Evolutionary conservation across 148 eudicot genomes (phyloP).

Genomic region (Chenopodium quinoa): DNA sequence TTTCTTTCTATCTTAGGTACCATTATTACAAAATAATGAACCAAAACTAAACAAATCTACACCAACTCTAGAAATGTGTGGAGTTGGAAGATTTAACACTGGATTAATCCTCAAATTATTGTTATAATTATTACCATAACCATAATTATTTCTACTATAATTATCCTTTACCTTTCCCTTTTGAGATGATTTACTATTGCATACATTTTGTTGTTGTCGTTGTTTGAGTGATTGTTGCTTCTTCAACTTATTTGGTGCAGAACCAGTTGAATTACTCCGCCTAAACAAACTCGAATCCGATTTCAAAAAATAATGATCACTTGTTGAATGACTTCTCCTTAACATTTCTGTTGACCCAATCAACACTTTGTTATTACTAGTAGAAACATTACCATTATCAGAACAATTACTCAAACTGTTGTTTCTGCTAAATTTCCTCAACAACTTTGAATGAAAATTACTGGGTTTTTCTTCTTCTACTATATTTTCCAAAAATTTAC

Average conservation of each 20-base stretch:
- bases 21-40: constrained; percentile 63
- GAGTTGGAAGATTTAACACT: constrained; percentile 55
- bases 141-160: constrained; percentile 34
- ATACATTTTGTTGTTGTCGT: neutral
- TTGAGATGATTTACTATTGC: constrained; percentile 11
- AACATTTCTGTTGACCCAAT: constrained; percentile 28
- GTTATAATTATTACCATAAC: constrained; percentile 19
- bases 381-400: constrained; percentile 17
- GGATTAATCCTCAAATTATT: constrained; percentile 41
- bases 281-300: constrained; percentile 14
- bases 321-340: constrained; percentile 19
- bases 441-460: constrained; percentile 20
- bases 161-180: constrained; percentile 41
- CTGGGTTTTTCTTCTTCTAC: constrained; percentile 40
- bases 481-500: constrained; percentile 29
- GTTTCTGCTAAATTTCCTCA: constrained; percentile 58
- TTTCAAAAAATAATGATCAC: constrained; percentile 6
- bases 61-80: constrained; percentile 52
- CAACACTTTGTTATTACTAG: constrained; percentile 34
- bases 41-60: constrained; percentile 69
- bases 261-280: constrained; percentile 83
- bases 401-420: constrained; percentile 36
- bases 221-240: constrained; percentile 41
- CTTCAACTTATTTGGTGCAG: constrained; percentile 41
- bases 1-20: constrained; percentile 54